Evolutionary conservation across 139 green algal species (phyloP), one percentile per base, ranked within the genome.

Genomic region (Nannochloris sp.): DNA sequence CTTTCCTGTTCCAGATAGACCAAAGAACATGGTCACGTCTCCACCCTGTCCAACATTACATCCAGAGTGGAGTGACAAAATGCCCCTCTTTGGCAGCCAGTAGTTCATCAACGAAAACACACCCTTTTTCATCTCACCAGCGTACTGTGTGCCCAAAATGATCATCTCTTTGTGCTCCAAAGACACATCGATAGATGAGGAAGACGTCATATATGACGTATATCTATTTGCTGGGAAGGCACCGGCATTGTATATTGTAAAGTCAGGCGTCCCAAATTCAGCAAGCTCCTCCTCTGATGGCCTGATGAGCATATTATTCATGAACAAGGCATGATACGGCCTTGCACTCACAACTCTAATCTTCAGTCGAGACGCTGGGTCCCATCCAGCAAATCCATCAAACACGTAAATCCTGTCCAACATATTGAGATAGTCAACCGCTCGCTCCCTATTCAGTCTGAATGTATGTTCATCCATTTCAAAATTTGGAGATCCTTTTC

Each of bases 301-400:
- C 2, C 85, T 57, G 49, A 97, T 97, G 58, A 97, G 81, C 91
- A 98, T 96, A 85, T 98, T 98, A 81, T 90, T 76, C 83, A 95
- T 94, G 75, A 98, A 97, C 19, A 97, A 81, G 2, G 89, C 85
- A 73, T 98, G 92, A 78, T 96, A 98, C 18, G 92, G 79, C 2
- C 87, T 71, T 24, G 79, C 80, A 68, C 83, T 90, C 29, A 98
- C 81, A 18, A 97, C 81, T 25, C 90, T 82, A 19, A 96, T 76
- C 69, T 90, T 87, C 60, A 80, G 68, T 2, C 79, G 61, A 5
- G 69, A 69, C 61, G 68, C 63, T 9, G 73, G 63, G 55, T 89
- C 79, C 87, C 86, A 93, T 55, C 90, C 88, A n/a, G 84, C 87
- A 69, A 78, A 95, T 18, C 84, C 88, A 64, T 95, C 87, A 56